Percentiles rank a stretch among this genome's conserved stretches.
These are phyloP conservation scores for Acrocalymma vagum DNA, from an alignment of 2,329 filamentous ascomycete species.

Conservation along the genomic window DNA sequence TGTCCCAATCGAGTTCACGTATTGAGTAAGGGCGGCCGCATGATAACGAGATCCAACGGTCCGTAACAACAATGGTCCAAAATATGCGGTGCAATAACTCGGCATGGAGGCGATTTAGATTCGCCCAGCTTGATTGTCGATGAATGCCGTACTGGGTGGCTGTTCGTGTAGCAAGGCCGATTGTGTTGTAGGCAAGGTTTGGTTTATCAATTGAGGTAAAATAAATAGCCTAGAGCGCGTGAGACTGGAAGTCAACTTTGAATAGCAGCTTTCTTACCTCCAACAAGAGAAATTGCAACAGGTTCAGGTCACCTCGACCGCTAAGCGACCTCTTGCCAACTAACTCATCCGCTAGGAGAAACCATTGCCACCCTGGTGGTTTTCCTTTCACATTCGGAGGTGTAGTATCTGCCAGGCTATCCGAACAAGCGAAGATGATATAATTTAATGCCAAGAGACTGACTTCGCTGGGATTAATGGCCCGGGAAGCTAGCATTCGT, in stretches of 20 bases:
- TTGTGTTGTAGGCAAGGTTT: constrained; percentile 37
- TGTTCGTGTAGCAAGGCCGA: constrained; percentile 36
- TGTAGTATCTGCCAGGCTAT: constrained; percentile 18
- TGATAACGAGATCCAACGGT: constrained; percentile 38
- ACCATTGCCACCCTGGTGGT: constrained; percentile 40
- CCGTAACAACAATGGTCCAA: constrained; percentile 36
- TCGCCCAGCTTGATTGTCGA: constrained; percentile 29
- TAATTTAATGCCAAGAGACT: constrained; percentile 41
- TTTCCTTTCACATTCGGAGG: constrained; percentile 9
- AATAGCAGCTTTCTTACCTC: constrained; percentile 25
- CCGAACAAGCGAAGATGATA: constrained; percentile 34
- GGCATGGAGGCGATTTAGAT: constrained; percentile 17
- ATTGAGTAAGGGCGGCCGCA: constrained; percentile 41
- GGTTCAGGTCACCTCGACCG: constrained; percentile 27
- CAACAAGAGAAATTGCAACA: constrained; percentile 38
- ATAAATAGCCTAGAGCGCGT: constrained; percentile 36
- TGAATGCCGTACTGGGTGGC: constrained; percentile 39
- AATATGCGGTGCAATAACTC: constrained; percentile 36
- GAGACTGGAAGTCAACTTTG: constrained; percentile 6
- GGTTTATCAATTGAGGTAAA: constrained; percentile 33
- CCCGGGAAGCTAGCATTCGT: constrained; percentile 27
- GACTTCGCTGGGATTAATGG: constrained; percentile 24
- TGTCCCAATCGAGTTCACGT: constrained; percentile 35
- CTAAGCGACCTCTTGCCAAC: constrained; percentile 32
- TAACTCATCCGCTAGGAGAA: constrained; percentile 34